phyloP scores from a whole-genome alignment of 78 protist genomes.

The Planoprotostelium fungivorum region DNA sequence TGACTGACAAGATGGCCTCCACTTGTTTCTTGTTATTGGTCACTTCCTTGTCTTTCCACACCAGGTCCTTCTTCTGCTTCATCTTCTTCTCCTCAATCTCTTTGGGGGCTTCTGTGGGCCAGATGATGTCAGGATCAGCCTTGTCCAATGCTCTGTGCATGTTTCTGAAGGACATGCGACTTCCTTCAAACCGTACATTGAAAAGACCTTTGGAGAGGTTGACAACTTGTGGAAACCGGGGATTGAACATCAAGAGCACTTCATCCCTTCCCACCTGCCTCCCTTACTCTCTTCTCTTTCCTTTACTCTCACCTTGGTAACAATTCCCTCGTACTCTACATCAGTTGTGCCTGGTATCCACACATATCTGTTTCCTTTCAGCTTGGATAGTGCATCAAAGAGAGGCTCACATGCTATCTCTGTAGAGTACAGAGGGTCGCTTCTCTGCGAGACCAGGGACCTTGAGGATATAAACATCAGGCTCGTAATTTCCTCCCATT shows the following conservation, averaged over 20 bases:
- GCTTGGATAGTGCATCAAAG: not conserved
- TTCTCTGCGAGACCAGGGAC: not conserved
- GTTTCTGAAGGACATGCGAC: not conserved
- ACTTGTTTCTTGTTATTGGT: not conserved
- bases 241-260: too few species aligned
- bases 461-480: not conserved
- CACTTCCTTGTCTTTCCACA: not conserved
- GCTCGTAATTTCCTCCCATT: too few species aligned
- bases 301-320: not conserved
- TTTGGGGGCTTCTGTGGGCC: not conserved
- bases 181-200: not conserved
- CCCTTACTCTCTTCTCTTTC: too few species aligned
- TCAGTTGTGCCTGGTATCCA: not conserved
- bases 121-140: not conserved
- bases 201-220: too few species aligned
- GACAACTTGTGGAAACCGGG: too few species aligned
- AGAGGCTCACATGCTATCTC: not conserved
- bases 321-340: not conserved
- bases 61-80: not conserved
- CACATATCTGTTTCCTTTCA: not conserved
- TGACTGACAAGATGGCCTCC: not conserved
- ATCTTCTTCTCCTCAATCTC: not conserved
- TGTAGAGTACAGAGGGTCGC: not conserved
- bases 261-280: too few species aligned
- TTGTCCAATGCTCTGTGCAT: not conserved